These are phyloP conservation scores for Chlorella sorokiniana DNA, from an alignment of 139 green algal species.

Conservation along the genomic window DNA sequence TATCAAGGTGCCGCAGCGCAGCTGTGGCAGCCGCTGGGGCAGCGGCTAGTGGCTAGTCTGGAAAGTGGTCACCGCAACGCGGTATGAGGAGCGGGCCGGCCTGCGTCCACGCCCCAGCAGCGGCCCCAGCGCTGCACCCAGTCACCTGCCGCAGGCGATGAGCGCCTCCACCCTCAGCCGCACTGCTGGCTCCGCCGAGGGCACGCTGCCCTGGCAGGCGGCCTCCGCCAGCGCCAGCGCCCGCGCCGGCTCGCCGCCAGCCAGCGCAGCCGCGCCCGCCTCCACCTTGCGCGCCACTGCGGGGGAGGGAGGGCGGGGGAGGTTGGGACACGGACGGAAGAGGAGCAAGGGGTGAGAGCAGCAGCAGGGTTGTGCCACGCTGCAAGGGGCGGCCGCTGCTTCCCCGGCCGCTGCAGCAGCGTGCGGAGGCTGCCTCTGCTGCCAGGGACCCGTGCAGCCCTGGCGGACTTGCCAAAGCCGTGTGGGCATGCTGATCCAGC, in stretches of 20 bases:
- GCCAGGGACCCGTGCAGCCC: no score
- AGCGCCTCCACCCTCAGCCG: constrained; percentile 30
- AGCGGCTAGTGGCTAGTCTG: no score
- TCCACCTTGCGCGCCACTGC: neutral
- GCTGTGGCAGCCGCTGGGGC: no score
- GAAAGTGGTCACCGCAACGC: no score
- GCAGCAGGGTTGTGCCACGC: no score
- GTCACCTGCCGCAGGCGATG: constrained; percentile 12
- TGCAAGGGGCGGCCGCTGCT: no score
- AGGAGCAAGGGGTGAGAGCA: no score
- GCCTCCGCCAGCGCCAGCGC: constrained; percentile 6
- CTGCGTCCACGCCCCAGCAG: neutral
- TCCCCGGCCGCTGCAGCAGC: no score
- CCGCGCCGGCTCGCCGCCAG: neutral
- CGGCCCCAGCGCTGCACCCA: neutral
- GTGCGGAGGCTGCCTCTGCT: no score
- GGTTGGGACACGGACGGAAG: neutral
- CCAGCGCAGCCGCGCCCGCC: neutral
- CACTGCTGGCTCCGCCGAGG: constrained; percentile 26
- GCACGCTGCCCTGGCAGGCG: neutral
- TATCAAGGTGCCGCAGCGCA: neutral
- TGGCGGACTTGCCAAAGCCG: no score
- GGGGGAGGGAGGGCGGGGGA: neutral
- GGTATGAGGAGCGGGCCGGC: no score
- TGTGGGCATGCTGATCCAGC: no score